phyloP scores from a whole-genome alignment of 495 filamentous ascomycete genomes.

The Articulospora tetracladia region DNA sequence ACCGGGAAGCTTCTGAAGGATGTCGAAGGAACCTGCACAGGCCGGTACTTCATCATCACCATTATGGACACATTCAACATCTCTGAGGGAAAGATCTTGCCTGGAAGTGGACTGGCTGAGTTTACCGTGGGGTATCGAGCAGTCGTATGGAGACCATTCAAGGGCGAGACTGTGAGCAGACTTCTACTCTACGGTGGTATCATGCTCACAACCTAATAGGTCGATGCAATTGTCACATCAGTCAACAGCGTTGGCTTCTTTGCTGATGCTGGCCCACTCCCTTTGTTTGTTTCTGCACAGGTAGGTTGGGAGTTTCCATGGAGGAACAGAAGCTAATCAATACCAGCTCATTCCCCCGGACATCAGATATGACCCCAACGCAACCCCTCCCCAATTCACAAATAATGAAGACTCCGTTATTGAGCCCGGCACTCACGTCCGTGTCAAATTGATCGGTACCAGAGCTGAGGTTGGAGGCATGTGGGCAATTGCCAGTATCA shows the following conservation, averaged over 20 bases:
- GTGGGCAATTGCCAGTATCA: constrained; percentile 95
- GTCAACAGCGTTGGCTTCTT: constrained; percentile 94
- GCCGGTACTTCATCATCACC: constrained; percentile 91
- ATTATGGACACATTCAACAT: constrained; percentile 94
- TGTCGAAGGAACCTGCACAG: constrained; percentile 89
- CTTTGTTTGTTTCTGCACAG: constrained; percentile 82
- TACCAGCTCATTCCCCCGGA: constrained; percentile 83
- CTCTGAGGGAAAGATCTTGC: constrained; percentile 86
- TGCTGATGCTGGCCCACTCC: constrained; percentile 80
- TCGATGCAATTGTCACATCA: constrained; percentile 85
- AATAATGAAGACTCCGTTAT: constrained; percentile 90
- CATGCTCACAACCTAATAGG: constrained; percentile 43
- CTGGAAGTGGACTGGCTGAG: constrained; percentile 82
- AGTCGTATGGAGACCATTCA: constrained; percentile 96
- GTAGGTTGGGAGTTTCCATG: constrained; percentile 46
- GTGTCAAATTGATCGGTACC: constrained; percentile 88
- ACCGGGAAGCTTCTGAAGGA: constrained; percentile 82
- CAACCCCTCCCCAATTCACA: constrained; percentile 78
- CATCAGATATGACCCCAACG: constrained; percentile 89
- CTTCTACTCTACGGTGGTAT: background rate
- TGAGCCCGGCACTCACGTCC: constrained; percentile 87
- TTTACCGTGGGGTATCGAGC: constrained; percentile 94
- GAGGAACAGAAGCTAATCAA: constrained; percentile 7
- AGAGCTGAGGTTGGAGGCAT: constrained; percentile 88
- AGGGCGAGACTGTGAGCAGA: constrained; percentile 82